Evolutionary conservation across 163 green algal species (phyloP).

Genomic region (Scenedesmus sp.): DNA sequence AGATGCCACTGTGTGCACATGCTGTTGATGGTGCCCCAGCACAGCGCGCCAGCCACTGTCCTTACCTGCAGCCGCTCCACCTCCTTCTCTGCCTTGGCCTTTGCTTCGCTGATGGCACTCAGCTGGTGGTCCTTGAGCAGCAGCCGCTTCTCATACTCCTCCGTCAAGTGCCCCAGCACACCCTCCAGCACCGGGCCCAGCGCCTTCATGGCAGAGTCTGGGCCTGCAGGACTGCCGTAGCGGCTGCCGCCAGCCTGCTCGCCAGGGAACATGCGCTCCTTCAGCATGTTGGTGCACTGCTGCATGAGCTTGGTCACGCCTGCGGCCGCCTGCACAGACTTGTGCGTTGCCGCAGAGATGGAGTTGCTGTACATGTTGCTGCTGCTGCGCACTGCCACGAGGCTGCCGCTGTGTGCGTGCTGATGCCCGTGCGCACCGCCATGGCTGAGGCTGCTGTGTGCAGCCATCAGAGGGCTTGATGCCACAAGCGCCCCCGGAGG

Average conservation of each 20-base stretch:
- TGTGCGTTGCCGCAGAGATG: constrained; percentile 31
- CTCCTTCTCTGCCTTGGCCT: constrained; percentile 12
- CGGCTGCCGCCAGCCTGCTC: not conserved
- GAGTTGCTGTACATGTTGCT: not conserved
- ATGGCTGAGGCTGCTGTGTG: constrained; percentile 12
- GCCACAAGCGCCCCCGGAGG: not conserved
- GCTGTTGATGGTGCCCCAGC: not conserved
- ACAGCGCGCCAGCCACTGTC: not conserved
- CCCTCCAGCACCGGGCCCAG: constrained; percentile 85
- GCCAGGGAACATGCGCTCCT: constrained; percentile 64
- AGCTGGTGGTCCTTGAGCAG: constrained; percentile 87
- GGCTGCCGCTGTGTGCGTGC: constrained; percentile 26
- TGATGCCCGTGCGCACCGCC: not conserved
- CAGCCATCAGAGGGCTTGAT: constrained; percentile 41
- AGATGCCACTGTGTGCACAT: not conserved
- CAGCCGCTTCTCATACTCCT: constrained; percentile 92
- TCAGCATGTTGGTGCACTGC: constrained; percentile 82
- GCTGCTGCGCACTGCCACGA: constrained; percentile 9
- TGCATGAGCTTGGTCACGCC: constrained; percentile 83
- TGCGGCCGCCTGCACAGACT: constrained; percentile 52
- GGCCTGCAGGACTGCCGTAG: constrained; percentile 22
- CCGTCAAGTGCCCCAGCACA: constrained; percentile 79
- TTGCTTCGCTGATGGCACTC: constrained; percentile 43
- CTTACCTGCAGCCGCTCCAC: not conserved
- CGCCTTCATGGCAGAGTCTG: constrained; percentile 66